phyloP scores from a whole-genome alignment of 176 grass and related monocot genomes.

The Neostapfia colusana region DNA sequence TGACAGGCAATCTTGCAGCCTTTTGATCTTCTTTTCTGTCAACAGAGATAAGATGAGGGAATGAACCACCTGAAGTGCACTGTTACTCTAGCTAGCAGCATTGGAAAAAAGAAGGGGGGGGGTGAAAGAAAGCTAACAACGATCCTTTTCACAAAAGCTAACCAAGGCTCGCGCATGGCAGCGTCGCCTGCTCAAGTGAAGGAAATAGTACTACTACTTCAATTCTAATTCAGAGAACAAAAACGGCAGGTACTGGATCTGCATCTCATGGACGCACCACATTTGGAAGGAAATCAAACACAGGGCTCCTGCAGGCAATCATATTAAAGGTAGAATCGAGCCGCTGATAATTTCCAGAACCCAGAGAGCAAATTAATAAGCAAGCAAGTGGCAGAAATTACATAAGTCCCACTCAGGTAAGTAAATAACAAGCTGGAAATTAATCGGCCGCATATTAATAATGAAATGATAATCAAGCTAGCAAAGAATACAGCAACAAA shows the following conservation, averaged over 20 bases:
- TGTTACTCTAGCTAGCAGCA: background rate
- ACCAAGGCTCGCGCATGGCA: background rate
- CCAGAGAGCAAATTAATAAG: background rate
- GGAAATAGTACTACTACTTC: background rate
- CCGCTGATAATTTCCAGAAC: background rate
- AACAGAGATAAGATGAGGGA: constrained; percentile 35
- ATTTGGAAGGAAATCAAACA: constrained; percentile 25
- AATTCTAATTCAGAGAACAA: background rate
- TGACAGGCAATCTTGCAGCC: constrained; percentile 40
- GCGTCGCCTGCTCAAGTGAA: background rate
- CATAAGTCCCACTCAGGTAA: background rate
- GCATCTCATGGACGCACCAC: background rate
- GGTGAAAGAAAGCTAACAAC: constrained; percentile 13
- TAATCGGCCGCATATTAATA: background rate
- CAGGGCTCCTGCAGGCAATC: background rate
- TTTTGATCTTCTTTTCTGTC: constrained; percentile 24
- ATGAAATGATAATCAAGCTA: background rate
- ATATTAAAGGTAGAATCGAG: background rate
- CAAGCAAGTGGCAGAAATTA: background rate
- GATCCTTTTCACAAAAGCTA: background rate
- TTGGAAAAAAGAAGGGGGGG: background rate
- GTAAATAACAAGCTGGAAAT: background rate
- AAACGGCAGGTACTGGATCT: background rate
- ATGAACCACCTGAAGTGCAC: background rate
- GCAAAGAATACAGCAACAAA: background rate